Conservation (phyloP, 2,329 filamentous ascomycete species). For the Sarocladium brachiariae region DNA sequence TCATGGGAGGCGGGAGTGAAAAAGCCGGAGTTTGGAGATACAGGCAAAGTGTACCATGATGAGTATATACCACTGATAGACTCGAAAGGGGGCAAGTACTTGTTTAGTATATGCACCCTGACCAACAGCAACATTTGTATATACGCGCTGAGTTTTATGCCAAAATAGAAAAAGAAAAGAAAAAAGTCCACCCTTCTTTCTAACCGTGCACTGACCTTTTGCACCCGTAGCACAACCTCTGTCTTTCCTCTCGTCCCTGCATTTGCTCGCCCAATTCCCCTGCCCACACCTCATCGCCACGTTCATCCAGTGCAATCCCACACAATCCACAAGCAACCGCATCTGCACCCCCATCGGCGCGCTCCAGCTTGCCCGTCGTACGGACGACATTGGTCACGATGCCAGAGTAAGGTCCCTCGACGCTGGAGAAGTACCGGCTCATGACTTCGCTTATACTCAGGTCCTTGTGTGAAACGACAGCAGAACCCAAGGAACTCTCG, state of each 20-base stretch:
- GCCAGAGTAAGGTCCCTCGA: conserved; percentile 79
- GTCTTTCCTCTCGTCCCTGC: conserved; percentile 15
- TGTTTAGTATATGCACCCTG: not conserved
- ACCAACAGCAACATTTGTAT: conserved; percentile 1
- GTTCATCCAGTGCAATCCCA: conserved; percentile 56
- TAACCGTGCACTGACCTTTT: conserved; percentile 52
- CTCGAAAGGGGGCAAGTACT: not conserved
- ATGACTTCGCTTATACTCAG: conserved; percentile 89
- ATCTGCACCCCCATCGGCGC: conserved; percentile 28
- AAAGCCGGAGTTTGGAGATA: conserved; percentile 7
- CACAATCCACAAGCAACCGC: conserved; percentile 56
- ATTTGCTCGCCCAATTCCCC: conserved; percentile 48
- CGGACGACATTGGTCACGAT: conserved; percentile 94
- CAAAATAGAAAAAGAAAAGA: too few species aligned
- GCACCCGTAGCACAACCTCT: conserved; percentile 64
- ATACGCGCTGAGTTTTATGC: not conserved
- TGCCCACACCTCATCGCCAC: conserved; percentile 57
- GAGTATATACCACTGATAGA: conserved; percentile 8
- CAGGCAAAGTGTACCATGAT: not conserved
- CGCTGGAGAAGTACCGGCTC: conserved; percentile 72
- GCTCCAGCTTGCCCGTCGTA: conserved; percentile 74
- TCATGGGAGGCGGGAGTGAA: not conserved
- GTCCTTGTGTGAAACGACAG: conserved; percentile 60
- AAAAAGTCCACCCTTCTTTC: too few species aligned
- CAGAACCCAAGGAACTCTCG: conserved; percentile 19